phyloP scores from a whole-genome alignment of 2,329 filamentous ascomycete genomes.

The Cladobotryum mycophilum region DNA sequence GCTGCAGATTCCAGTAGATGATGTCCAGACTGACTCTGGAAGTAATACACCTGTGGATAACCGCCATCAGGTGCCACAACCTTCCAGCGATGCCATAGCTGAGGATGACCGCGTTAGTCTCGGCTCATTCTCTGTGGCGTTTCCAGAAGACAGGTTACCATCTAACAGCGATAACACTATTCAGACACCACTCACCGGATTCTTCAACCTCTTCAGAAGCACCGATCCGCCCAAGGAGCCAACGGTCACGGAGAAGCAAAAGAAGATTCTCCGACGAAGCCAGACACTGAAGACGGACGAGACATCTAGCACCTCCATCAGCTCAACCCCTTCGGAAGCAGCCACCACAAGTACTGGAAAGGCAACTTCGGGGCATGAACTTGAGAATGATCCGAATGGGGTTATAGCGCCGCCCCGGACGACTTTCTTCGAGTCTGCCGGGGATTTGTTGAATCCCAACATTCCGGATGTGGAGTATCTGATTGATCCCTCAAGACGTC shows the following conservation, averaged over 20 bases:
- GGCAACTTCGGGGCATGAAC: conserved; percentile 46
- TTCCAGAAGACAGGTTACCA: conserved; percentile 19
- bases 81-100: conserved; percentile 56
- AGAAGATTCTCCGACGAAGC: conserved; percentile 68
- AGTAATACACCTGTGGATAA: conserved; percentile 32
- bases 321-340: conserved; percentile 11
- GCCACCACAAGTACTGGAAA: conserved; percentile 20
- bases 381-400: conserved; percentile 36
- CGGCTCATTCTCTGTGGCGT: conserved; percentile 35
- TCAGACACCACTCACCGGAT: conserved; percentile 49
- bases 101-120: conserved; percentile 61
- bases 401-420: conserved; percentile 76
- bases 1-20: conserved; percentile 35
- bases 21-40: conserved; percentile 27
- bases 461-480: conserved; percentile 76
- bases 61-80: conserved; percentile 62
- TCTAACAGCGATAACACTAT: conserved; percentile 27
- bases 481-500: conserved; percentile 72
- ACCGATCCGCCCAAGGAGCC: conserved; percentile 44
- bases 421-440: conserved; percentile 90
- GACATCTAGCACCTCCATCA: conserved; percentile 10
- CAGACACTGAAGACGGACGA: conserved; percentile 52
- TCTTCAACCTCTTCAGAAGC: conserved; percentile 70
- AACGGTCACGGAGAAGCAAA: conserved; percentile 52
- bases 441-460: conserved; percentile 85